Evolutionary conservation across 2,329 filamentous ascomycete genomes (phyloP).

Genomic region (Cordyceps javanica): DNA sequence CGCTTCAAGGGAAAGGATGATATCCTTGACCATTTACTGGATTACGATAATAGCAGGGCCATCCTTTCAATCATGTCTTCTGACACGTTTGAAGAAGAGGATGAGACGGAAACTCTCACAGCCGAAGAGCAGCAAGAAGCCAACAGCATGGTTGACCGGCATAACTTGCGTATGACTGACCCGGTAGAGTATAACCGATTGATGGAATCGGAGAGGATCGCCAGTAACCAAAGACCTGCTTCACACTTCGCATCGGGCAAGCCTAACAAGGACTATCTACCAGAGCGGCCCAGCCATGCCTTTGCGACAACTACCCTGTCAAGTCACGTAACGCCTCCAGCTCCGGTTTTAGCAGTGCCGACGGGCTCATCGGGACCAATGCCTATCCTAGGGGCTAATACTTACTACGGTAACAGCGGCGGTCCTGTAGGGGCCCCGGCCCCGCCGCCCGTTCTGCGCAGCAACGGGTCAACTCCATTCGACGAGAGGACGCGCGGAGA

Average conservation of each 20-base stretch:
- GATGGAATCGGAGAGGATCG: slow-evolving; percentile 11
- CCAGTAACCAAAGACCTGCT: neutral
- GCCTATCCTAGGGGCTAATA: neutral
- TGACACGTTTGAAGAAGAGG: slow-evolving; percentile 68
- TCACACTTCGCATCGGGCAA: slow-evolving; percentile 2
- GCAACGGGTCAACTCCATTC: neutral
- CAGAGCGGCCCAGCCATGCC: neutral
- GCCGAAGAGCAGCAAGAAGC: slow-evolving; percentile 55
- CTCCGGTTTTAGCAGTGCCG: slow-evolving; percentile 15
- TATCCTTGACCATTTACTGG: slow-evolving; percentile 47
- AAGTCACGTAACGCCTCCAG: neutral
- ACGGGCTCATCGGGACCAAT: neutral
- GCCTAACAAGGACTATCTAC: slow-evolving; percentile 1
- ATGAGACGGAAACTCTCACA: slow-evolving; percentile 48
- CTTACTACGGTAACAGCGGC: neutral
- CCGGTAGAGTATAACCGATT: slow-evolving; percentile 25
- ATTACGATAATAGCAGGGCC: slow-evolving; percentile 27
- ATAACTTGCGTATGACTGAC: slow-evolving; percentile 27
- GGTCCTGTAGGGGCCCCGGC: neutral
- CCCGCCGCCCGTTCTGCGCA: slow-evolving; percentile 8
- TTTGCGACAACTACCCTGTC: neutral
- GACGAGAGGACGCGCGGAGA: neutral
- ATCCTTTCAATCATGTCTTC: slow-evolving; percentile 58
- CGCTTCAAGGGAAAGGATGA: slow-evolving; percentile 58
- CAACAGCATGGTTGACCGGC: slow-evolving; percentile 30